Evolutionary conservation across 768 basidiomycete genomes (phyloP), one percentile per base, ranked within the genome.

Genomic region (Mycena rebaudengoi): DNA sequence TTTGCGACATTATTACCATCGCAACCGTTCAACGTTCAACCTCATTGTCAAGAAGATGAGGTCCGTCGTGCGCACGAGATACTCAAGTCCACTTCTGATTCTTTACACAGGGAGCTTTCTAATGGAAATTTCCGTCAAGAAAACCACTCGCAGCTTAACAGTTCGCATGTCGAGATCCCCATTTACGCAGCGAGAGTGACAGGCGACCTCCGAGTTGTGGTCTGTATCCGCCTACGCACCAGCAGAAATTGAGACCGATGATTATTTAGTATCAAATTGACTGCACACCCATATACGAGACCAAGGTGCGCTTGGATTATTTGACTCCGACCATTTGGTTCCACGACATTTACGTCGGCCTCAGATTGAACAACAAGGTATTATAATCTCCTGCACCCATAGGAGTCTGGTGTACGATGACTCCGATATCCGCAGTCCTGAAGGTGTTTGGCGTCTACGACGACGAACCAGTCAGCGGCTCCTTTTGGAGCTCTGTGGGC

Each of bases 41-140:
- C n/a, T n/a, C n/a, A n/a, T n/a, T n/a, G n/a, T 82, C 52, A 83
- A 82, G 65, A 85, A 85, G 66, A 83, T 85, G 66, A 80, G 75
- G 85, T 84, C 35, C 8, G 13, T 28, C 48, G 20, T 33, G 2
- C 4, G 20, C 33, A 14, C 40, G 8, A 6, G n/a, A 20, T 6
- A 7, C 16, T 11, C 10, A 12, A 16, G n/a, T n/a, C 16, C 39
- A 8, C 39, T 41, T 35, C 64, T n/a, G 66, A 20, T 21, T 1
- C 5, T 3, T 43, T 13, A 3, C 25, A 23, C 13, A 85, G 84
- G 64, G 78, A 85, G 49, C 75, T 86, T 7, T 86, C 85, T 0
- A 74, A 78, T 0, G 86, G 85, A 0, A 77, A 80, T 37, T 87
- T 86, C 66, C 85, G 84, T 2, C 72, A 76, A 4, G 79, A 80